Evolutionary conservation across 1,284 basidiomycete genomes (phyloP).

Genomic region (Leccinum subfulvum): DNA sequence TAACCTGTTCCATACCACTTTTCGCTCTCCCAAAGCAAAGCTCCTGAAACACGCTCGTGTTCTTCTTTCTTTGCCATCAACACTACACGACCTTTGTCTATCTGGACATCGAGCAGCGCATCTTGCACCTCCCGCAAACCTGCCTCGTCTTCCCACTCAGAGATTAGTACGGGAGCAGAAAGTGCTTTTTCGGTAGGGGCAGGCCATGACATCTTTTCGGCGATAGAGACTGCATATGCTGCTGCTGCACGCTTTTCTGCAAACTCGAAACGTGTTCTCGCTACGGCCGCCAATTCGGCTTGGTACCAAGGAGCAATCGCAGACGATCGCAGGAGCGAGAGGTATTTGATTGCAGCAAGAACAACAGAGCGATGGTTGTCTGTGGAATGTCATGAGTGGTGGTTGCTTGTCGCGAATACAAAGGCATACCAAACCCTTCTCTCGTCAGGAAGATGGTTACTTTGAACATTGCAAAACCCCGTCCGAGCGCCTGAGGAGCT

Average conservation of each 20-base stretch:
- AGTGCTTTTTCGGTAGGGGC: constrained; percentile 81
- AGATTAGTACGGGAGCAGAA: constrained; percentile 70
- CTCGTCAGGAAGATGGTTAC: constrained; percentile 80
- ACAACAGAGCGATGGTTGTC: constrained; percentile 79
- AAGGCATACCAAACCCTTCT: constrained; percentile 77
- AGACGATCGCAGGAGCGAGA: constrained; percentile 75
- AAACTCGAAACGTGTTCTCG: constrained; percentile 83
- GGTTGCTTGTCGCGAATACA: constrained; percentile 5
- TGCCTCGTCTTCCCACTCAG: constrained; percentile 69
- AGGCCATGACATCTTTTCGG: constrained; percentile 78
- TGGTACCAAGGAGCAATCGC: constrained; percentile 75
- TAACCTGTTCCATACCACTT: constrained; percentile 90
- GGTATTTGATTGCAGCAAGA: constrained; percentile 81
- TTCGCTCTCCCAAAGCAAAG: constrained; percentile 62
- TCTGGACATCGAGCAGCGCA: constrained; percentile 48
- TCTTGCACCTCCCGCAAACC: constrained; percentile 61
- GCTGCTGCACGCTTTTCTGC: constrained; percentile 83
- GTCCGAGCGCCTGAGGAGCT: constrained; percentile 72
- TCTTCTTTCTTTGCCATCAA: constrained; percentile 77
- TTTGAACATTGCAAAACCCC: constrained; percentile 91
- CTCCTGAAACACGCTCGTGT: constrained; percentile 52
- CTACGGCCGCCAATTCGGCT: constrained; percentile 75
- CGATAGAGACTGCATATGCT: constrained; percentile 76
- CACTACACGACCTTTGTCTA: constrained; percentile 62
- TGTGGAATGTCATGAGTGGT: constrained; percentile 8